Evolutionary conservation across 352 stramenopile species (phyloP).

Genomic region (Globisporangium takayamanum): DNA sequence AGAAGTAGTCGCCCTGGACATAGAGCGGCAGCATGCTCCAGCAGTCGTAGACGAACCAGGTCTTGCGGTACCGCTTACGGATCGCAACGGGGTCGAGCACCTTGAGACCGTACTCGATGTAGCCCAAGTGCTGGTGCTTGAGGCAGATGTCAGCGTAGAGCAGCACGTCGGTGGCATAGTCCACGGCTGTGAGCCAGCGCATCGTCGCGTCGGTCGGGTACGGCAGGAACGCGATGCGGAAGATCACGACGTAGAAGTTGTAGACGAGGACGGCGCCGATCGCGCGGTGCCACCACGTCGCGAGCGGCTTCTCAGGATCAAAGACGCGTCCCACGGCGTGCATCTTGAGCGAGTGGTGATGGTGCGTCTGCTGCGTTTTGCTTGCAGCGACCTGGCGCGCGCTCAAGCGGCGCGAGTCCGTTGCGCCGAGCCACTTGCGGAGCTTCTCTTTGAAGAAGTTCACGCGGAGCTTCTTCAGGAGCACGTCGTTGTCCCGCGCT

Average conservation of each 20-base stretch:
- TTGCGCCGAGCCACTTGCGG: slow-evolving; percentile 31
- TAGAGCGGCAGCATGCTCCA: slow-evolving; percentile 39
- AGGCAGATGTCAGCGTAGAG: slow-evolving; percentile 34
- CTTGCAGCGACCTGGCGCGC: slow-evolving; percentile 18
- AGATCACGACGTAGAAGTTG: slow-evolving; percentile 49
- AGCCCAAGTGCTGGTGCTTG: slow-evolving; percentile 34
- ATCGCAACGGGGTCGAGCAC: slow-evolving; percentile 33
- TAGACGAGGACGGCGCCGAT: slow-evolving; percentile 44
- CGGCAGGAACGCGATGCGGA: slow-evolving; percentile 39
- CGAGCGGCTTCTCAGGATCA: slow-evolving; percentile 38
- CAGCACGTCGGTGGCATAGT: slow-evolving; percentile 31
- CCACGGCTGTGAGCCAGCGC: slow-evolving; percentile 24
- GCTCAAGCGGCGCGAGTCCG: slow-evolving; percentile 35
- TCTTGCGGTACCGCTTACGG: slow-evolving; percentile 24
- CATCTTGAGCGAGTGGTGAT: background rate
- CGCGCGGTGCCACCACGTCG: slow-evolving; percentile 49
- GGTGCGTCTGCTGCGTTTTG: slow-evolving; percentile 7
- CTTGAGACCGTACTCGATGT: slow-evolving; percentile 32
- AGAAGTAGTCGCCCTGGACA: slow-evolving; percentile 28
- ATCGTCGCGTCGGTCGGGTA: slow-evolving; percentile 19
- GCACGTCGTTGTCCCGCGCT: slow-evolving; percentile 8
- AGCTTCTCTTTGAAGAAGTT: slow-evolving; percentile 66
- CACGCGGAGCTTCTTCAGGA: slow-evolving; percentile 19
- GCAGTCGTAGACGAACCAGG: slow-evolving; percentile 28
- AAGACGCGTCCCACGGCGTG: slow-evolving; percentile 11